A percentile compares a stretch with the other conserved stretches of the same genome.
Evolutionary conservation across 257 asterid species (phyloP).

Genomic region (Mentha longifolia): DNA sequence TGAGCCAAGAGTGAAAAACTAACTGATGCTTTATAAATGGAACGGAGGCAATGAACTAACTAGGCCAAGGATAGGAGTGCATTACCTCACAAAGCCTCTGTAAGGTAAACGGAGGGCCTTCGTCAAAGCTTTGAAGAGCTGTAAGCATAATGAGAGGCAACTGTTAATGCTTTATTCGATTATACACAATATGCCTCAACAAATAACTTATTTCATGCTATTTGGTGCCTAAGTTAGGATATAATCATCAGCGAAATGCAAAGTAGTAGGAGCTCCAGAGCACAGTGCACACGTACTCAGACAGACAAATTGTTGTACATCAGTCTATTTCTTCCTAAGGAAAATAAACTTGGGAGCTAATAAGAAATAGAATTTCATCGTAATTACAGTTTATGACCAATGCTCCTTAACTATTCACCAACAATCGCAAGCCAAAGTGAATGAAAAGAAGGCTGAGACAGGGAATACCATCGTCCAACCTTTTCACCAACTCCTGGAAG

Average conservation of each 20-base stretch:
- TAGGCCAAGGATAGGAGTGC: conserved; percentile 13
- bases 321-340: background rate
- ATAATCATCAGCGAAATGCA: conserved; percentile 8
- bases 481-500: conserved; percentile 75
- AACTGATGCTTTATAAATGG: conserved; percentile 6
- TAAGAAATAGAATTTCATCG: conserved; percentile 17
- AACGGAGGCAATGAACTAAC: background rate
- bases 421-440: conserved; percentile 29
- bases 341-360: background rate
- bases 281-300: conserved; percentile 6
- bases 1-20: background rate
- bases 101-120: conserved; percentile 96
- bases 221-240: background rate
- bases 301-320: background rate
- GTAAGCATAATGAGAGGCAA: conserved; percentile 39
- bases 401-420: no score
- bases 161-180: background rate
- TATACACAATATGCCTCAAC: conserved; percentile 10
- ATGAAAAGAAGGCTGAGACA: conserved; percentile 36
- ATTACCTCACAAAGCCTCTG: conserved; percentile 96
- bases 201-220: background rate
- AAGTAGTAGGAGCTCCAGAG: conserved; percentile 8
- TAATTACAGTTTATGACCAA: conserved; percentile 9
- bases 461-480: conserved; percentile 98
- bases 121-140: conserved; percentile 83